Evolutionary conservation across 306 rosid genomes (phyloP).

Genomic region (Hylodesmum podocarpum): DNA sequence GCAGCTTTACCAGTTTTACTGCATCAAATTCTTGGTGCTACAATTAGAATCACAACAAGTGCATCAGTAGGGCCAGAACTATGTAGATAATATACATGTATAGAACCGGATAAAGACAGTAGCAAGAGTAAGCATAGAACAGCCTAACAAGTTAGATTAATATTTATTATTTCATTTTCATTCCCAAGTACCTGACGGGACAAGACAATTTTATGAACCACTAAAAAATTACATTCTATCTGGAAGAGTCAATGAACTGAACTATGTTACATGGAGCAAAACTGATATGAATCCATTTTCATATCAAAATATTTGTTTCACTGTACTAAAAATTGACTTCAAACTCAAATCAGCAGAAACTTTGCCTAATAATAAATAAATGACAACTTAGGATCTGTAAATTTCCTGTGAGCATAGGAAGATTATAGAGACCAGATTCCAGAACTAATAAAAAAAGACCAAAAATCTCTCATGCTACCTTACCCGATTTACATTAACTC

Average conservation of each 20-base stretch:
- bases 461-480: neutral
- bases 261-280: neutral
- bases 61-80: neutral
- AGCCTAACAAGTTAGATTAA: neutral
- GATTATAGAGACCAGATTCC: neutral
- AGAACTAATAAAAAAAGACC: neutral
- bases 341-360: neutral
- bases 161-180: neutral
- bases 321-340: neutral
- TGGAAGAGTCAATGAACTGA: neutral
- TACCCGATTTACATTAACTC: neutral
- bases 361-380: neutral
- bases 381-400: neutral
- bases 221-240: neutral
- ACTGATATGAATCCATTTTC: no score
- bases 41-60: conserved; percentile 24
- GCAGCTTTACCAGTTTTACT: neutral
- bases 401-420: neutral
- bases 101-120: neutral
- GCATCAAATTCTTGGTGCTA: conserved; percentile 68
- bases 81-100: neutral
- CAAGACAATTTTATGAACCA: conserved; percentile 7
- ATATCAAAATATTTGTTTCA: no score
- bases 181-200: neutral
- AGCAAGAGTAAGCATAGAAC: neutral